Evolutionary conservation across 129 eudicot genomes (phyloP).

Genomic region (Saposhnikovia divaricata): DNA sequence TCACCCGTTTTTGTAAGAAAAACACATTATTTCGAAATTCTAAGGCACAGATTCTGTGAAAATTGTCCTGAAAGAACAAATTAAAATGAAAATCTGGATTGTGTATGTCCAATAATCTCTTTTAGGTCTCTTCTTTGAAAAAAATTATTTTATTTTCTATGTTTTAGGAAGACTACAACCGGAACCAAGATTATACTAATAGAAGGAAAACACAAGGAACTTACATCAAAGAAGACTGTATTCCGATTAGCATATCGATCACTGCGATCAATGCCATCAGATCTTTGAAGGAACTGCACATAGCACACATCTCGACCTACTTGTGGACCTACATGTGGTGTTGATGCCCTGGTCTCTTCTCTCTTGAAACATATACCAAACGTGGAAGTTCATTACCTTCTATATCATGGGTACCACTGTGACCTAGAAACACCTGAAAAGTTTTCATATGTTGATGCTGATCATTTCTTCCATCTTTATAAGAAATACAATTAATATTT

Average conservation of each 20-base stretch:
- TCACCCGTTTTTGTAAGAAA: conserved; percentile 40
- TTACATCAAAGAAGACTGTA: conserved; percentile 95
- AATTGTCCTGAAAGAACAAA: neutral
- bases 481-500: neutral
- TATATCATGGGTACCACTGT: conserved; percentile 86
- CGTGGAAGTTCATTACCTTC: conserved; percentile 98
- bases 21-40: neutral
- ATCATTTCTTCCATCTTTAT: neutral
- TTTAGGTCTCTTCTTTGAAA: too few species aligned
- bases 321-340: conserved; percentile 97
- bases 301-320: conserved; percentile 79
- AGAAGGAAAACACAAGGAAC: conserved; percentile 11
- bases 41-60: neutral
- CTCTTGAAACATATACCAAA: conserved; percentile 95
- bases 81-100: too few species aligned
- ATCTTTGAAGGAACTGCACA: conserved; percentile 95
- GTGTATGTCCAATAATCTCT: neutral
- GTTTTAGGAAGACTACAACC: neutral
- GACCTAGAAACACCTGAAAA: conserved; percentile 87
- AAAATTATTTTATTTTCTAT: neutral
- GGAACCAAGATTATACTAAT: neutral
- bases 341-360: conserved; percentile 94
- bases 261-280: conserved; percentile 92
- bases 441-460: neutral
- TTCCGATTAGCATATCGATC: conserved; percentile 97